A percentile compares a stretch with the other conserved stretches of the same genome.
Evolutionary conservation across 2,329 filamentous ascomycete genomes (phyloP).

Genomic region (Atkinsonella texensis): DNA sequence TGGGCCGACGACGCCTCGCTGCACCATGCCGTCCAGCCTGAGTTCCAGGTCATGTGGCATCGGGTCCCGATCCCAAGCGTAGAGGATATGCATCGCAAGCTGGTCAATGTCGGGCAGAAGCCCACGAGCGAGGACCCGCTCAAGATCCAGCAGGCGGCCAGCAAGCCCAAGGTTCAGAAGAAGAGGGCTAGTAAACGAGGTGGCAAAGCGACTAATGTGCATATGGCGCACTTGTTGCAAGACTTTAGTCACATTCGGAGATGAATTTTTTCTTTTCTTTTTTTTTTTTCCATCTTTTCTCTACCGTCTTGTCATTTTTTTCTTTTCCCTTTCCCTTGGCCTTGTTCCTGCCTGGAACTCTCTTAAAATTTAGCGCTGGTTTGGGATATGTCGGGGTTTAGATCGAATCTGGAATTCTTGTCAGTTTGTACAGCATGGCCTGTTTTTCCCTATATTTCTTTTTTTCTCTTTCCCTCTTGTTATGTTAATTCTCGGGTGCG

Average conservation of each 20-base stretch:
- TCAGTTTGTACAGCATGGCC: not conserved
- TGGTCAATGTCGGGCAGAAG: slow-evolving; percentile 68
- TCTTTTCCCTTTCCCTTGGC: no score
- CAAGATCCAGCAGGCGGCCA: slow-evolving; percentile 29
- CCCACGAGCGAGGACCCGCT: slow-evolving; percentile 71
- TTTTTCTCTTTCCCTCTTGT: no score
- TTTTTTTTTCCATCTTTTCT: not conserved
- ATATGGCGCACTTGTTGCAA: slow-evolving; percentile 74
- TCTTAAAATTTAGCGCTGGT: not conserved
- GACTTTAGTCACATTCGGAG: slow-evolving; percentile 47
- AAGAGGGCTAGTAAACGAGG: slow-evolving; percentile 53
- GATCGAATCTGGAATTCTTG: not conserved
- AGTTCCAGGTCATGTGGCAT: slow-evolving; percentile 77
- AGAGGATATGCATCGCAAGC: slow-evolving; percentile 65
- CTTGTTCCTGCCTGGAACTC: no score
- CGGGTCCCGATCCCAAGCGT: slow-evolving; percentile 64
- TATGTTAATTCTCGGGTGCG: no score
- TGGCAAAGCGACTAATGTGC: slow-evolving; percentile 75
- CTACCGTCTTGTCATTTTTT: not conserved
- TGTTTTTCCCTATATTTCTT: no score
- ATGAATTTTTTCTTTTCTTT: slow-evolving; percentile 13
- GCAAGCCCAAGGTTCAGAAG: slow-evolving; percentile 60
- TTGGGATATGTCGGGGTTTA: not conserved
- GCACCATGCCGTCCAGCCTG: slow-evolving; percentile 61
- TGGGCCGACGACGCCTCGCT: slow-evolving; percentile 81